Evolutionary conservation across 2,329 filamentous ascomycete genomes (phyloP).

Genomic region (Pseudocercospora vitis): DNA sequence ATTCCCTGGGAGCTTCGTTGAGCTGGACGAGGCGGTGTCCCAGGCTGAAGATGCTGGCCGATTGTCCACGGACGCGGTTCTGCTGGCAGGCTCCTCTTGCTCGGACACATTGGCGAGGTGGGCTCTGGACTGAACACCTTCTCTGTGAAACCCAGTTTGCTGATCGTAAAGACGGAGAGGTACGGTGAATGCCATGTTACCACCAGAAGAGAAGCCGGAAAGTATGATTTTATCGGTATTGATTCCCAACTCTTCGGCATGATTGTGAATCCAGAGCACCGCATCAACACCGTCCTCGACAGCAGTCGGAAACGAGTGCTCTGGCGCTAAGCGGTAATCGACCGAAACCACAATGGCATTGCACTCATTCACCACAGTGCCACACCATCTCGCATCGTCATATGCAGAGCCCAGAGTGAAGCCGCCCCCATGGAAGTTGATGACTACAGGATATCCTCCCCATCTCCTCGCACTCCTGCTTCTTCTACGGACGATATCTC

Average conservation of each 20-base stretch:
- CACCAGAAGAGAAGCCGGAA: conserved; percentile 63
- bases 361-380: conserved; percentile 55
- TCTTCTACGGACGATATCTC: conserved; percentile 26
- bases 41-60: conserved; percentile 13
- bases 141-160: conserved; percentile 36
- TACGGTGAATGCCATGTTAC: conserved; percentile 63
- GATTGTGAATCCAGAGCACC: conserved; percentile 57
- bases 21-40: conserved; percentile 19
- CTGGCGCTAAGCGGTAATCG: conserved; percentile 61
- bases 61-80: conserved; percentile 1
- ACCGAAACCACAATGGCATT: conserved; percentile 61
- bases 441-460: conserved; percentile 54
- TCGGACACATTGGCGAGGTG: neutral
- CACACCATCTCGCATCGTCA: conserved; percentile 62
- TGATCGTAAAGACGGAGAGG: conserved; percentile 58
- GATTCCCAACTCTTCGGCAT: conserved; percentile 58
- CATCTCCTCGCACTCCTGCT: conserved; percentile 41
- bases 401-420: conserved; percentile 61
- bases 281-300: conserved; percentile 65
- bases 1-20: conserved; percentile 24
- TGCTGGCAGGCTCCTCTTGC: neutral
- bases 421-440: conserved; percentile 66
- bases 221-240: conserved; percentile 59
- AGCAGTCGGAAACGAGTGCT: conserved; percentile 62
- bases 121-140: conserved; percentile 7